Percentiles rank a stretch among this genome's conserved stretches.
phyloP scores from a whole-genome alignment of 306 rosid species.

The Acmispon strigosus region DNA sequence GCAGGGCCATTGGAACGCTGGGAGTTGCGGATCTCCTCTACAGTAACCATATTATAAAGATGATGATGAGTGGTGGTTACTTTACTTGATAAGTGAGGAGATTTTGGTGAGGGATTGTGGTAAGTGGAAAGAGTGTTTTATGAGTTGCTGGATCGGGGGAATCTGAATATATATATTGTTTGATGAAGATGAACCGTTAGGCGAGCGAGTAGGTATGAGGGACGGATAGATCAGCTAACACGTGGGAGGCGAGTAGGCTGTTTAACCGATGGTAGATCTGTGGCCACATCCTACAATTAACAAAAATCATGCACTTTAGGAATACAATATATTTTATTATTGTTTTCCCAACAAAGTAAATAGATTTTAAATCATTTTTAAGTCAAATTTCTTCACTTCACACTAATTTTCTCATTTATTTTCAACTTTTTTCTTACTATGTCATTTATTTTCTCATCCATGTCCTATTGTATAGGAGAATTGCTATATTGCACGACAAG shows the following conservation, averaged over 20 bases:
- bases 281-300: neutral
- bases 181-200: neutral
- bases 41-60: slow-evolving; percentile 28
- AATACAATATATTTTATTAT: too few species aligned
- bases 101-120: neutral
- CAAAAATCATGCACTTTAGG: too few species aligned
- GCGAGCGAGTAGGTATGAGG: slow-evolving; percentile 32
- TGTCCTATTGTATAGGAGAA: too few species aligned
- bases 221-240: slow-evolving; percentile 23
- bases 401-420: too few species aligned
- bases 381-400: too few species aligned
- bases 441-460: too few species aligned
- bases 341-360: too few species aligned
- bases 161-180: neutral
- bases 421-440: too few species aligned
- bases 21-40: slow-evolving; percentile 43
- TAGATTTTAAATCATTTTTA: too few species aligned
- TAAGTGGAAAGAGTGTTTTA: neutral
- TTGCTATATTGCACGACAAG: too few species aligned
- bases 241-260: slow-evolving; percentile 5
- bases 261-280: slow-evolving; percentile 1
- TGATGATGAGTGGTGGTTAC: neutral
- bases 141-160: neutral
- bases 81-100: neutral
- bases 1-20: slow-evolving; percentile 55